phyloP scores from a whole-genome alignment of 805 yeast species.

The Saturnispora sekii region DNA sequence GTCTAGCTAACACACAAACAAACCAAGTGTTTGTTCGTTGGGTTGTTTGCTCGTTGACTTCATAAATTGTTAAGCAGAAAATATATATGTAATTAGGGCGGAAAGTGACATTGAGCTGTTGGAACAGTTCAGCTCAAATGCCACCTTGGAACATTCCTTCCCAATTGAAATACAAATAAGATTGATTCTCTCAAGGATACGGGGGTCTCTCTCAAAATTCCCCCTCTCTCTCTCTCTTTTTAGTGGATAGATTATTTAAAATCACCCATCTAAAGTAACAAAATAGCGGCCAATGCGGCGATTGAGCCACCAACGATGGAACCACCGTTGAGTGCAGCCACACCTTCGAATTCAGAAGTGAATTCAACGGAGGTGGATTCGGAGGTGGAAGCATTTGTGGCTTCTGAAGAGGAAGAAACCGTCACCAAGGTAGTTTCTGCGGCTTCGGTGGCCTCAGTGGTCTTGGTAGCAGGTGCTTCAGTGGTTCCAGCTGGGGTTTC shows the following conservation, averaged over 20 bases:
- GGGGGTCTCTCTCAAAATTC: not conserved
- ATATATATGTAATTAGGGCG: too few relatives aligned
- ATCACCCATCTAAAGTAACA: not conserved
- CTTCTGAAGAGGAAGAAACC: not conserved
- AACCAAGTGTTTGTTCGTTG: too few relatives aligned
- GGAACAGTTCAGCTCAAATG: too few relatives aligned
- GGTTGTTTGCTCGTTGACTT: too few relatives aligned
- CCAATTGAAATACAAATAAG: too few relatives aligned
- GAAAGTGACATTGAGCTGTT: too few relatives aligned
- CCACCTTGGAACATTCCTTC: too few relatives aligned
- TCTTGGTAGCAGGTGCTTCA: constrained; percentile 1
- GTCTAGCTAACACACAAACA: too few relatives aligned
- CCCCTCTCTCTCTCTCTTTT: not conserved
- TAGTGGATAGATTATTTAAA: not conserved
- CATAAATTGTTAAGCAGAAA: too few relatives aligned
- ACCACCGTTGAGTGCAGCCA: not conserved
- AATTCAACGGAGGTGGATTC: constrained; percentile 11
- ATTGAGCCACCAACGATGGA: constrained; percentile 1
- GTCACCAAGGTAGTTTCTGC: not conserved
- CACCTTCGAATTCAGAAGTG: constrained; percentile 11
- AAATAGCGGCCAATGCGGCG: not conserved
- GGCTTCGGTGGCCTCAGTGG: constrained; percentile 1
- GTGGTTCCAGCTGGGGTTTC: not conserved
- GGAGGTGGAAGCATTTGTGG: constrained; percentile 1
- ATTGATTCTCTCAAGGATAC: too few relatives aligned